Evolutionary conservation across 805 yeast species (phyloP).

Genomic region (Candida ascalaphidarum): DNA sequence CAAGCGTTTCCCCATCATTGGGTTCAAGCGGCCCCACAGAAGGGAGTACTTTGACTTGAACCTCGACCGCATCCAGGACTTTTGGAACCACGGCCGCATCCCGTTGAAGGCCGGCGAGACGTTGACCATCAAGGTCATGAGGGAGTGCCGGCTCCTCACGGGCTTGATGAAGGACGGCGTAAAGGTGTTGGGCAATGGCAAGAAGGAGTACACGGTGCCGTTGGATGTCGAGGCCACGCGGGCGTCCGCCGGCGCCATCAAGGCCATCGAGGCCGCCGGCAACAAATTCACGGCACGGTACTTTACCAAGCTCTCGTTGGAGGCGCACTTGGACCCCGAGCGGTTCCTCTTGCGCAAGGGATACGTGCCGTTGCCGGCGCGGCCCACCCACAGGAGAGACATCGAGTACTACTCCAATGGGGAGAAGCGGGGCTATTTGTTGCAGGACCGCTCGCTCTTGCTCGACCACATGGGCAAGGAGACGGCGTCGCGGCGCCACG

Average conservation of each 20-base stretch:
- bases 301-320: slow-evolving; percentile 52
- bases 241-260: slow-evolving; percentile 71
- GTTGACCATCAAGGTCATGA: slow-evolving; percentile 71
- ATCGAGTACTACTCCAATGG: slow-evolving; percentile 69
- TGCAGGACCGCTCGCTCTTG: slow-evolving; percentile 27
- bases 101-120: slow-evolving; percentile 49
- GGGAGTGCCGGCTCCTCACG: slow-evolving; percentile 59
- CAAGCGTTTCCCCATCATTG: slow-evolving; percentile 79
- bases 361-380: slow-evolving; percentile 73
- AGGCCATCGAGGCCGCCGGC: slow-evolving; percentile 62
- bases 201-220: slow-evolving; percentile 42
- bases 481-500: slow-evolving; percentile 12
- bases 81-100: slow-evolving; percentile 61
- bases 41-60: slow-evolving; percentile 50
- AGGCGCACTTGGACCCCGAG: slow-evolving; percentile 71
- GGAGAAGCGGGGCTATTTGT: slow-evolving; percentile 69
- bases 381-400: slow-evolving; percentile 78
- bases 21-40: slow-evolving; percentile 64
- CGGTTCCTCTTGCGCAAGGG: slow-evolving; percentile 63
- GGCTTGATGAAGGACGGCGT: slow-evolving; percentile 76
- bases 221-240: slow-evolving; percentile 73
- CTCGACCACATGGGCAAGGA: slow-evolving; percentile 25
- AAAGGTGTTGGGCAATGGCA: slow-evolving; percentile 66
- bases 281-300: slow-evolving; percentile 70
- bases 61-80: slow-evolving; percentile 60